Conservation (phyloP, 169 alveolate genomes). For the Plasmodium vinckei region DNA sequence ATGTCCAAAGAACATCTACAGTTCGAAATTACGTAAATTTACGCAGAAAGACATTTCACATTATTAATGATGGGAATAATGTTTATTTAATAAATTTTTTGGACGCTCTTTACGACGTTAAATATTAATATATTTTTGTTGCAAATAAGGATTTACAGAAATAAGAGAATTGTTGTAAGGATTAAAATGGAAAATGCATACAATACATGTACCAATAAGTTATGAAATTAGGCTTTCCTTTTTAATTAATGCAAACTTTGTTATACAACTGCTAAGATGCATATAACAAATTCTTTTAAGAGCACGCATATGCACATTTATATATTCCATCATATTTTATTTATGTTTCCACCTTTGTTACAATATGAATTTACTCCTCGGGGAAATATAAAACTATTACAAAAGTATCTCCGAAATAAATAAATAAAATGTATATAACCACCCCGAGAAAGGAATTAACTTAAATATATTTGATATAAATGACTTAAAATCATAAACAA, state of each 20-base stretch:
- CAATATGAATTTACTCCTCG: constrained; percentile 8
- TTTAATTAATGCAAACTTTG: background rate
- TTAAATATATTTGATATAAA: constrained; percentile 30
- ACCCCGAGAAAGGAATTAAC: constrained; percentile 48
- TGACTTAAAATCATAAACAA: constrained; percentile 25
- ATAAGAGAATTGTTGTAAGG: constrained; percentile 30
- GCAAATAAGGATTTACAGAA: constrained; percentile 40
- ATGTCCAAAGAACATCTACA: constrained; percentile 55
- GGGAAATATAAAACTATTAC: constrained; percentile 39
- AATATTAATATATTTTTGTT: constrained; percentile 45
- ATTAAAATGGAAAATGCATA: background rate
- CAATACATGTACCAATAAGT: background rate
- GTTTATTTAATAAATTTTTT: constrained; percentile 54
- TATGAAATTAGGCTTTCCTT: background rate
- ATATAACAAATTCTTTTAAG: too few relatives aligned
- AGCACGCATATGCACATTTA: background rate
- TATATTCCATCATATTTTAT: background rate
- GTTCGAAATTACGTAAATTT: constrained; percentile 51
- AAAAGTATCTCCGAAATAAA: constrained; percentile 21
- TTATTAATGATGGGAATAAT: constrained; percentile 34
- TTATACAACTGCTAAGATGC: background rate
- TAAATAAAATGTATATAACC: constrained; percentile 40
- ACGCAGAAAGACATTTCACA: constrained; percentile 33
- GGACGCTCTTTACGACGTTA: constrained; percentile 65
- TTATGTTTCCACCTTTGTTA: background rate